phyloP scores from a whole-genome alignment of 257 asterid genomes.

The Solanum megistacrolobum region DNA sequence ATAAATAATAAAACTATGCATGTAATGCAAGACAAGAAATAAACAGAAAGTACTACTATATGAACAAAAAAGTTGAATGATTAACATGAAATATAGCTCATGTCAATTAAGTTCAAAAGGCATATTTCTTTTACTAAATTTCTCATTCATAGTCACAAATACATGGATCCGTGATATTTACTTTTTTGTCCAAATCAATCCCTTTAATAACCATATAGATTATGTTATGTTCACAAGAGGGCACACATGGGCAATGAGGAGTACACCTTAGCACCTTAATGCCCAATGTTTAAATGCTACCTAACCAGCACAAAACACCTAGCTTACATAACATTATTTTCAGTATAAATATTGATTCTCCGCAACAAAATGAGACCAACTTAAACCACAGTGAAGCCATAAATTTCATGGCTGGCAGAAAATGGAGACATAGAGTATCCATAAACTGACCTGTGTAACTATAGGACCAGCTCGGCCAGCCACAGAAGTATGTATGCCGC shows the following conservation, averaged over 20 bases:
- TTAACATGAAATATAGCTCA: background rate
- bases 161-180: too few species aligned
- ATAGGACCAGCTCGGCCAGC: conserved; percentile 51
- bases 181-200: too few species aligned
- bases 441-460: conserved; percentile 64
- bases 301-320: too few species aligned
- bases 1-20: background rate
- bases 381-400: background rate
- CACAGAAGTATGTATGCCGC: conserved; percentile 38
- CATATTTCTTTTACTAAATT: background rate
- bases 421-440: background rate
- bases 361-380: background rate
- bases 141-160: background rate
- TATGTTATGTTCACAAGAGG: too few species aligned
- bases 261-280: too few species aligned
- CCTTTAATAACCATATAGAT: too few species aligned
- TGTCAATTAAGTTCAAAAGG: background rate
- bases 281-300: too few species aligned
- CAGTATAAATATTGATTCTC: background rate
- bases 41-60: background rate
- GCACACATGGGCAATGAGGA: too few species aligned
- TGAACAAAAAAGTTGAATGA: background rate
- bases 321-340: too few species aligned
- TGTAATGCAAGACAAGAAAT: background rate
- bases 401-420: background rate